Evolutionary conservation across 139 green algal species (phyloP), one percentile per base, ranked within the genome.

Genomic region (Diplosphaera chodatii): DNA sequence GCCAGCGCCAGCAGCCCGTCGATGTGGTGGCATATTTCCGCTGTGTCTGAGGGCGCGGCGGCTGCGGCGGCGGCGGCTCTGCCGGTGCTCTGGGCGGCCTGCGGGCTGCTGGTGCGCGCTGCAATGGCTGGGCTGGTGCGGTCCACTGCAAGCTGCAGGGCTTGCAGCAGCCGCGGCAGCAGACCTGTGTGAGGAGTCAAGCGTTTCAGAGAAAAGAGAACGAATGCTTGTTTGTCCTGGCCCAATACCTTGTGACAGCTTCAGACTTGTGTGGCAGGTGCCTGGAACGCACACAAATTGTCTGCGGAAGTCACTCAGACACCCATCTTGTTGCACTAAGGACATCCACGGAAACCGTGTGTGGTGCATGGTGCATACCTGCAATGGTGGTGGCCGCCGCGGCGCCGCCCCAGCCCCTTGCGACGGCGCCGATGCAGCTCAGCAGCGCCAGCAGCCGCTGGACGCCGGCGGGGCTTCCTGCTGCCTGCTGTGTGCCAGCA

Each of bases 1-100:
- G 48, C 48, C 40, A 74, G 33, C 31, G 73, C 70, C 70, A 83
- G 41, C n/a, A 72, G 64, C 28, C 72, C 70, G 4, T 70, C 69
- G 4, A 71, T 55, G 40, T 78, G 56, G 1, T 69, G 5, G 8
- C 62, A 27, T 30, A 37, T 15, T 32, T 55, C 48, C 10, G 48
- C 48, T 3, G 18, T 59, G 48, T 23, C 13, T 23, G 48, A 59
- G 18, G 48, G 62, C 34, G 33, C 41, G 32, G n/a, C 40, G 40
- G 28, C 64, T 6, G 32, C 63, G 40, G 62, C 10, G 22, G 55
- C 63, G 29, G 37, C 28, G 66, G 27, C 41, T 63, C 41, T 16
- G 22, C 37, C 1, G 10, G 29, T 0, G 13, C 34, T 10, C 69
- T 5, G 13, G 10, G 10, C 3, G 48, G 37, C 8, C 10, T 48